Base-by-base conservation (phyloP, 2,329 filamentous ascomycete species). In the Chaetomium sp. region DNA sequence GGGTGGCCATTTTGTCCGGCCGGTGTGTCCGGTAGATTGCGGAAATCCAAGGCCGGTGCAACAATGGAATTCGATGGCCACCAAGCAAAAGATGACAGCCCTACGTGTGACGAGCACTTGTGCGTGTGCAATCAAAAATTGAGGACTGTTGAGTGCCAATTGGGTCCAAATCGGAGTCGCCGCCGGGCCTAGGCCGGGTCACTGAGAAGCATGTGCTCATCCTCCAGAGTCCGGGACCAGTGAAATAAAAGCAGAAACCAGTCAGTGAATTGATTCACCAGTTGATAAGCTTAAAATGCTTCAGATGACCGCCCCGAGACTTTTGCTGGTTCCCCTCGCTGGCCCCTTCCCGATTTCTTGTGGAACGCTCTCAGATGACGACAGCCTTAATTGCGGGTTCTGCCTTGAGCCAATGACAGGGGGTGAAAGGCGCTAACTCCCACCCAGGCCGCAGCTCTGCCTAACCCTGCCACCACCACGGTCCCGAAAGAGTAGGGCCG, bases 301-400 rank as follows among this genome's bases (percentile, higher is more conserved):
- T 38, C 60, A 29, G 27, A 50, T 57, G 53, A 57, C 49, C 23
- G 31, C 42, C 12, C 45, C 21, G 10, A 7, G 16, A 42, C n/a
- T 47, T 23, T 12, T 47, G 45, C 45, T n/a, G 45, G 45, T 47
- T n/a, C 19, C 21, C 16, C n/a, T 5, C 2, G 16, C n/a, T 2
- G 31, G n/a, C 13, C 2, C 33, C 23, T 35, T 38, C 13, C 8
- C 25, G 19, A 21, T 33, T 49, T 47, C 61, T 54, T 16, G 27
- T n/a, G 7, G 8, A 42, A 12, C 7, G 45, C n/a, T n/a, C n/a
- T 62, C 62, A 64, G 62, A 64, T 64, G 62, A 64, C 33, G 62
- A 64, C 33, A 47, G 31, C 31, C 8, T 35, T 13, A 13, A 6
- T 13, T 47, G 62, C 56, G 50, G 35, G 63, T 42, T 57, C 57